Evolutionary conservation across 2,329 filamentous ascomycete genomes (phyloP).

Genomic region (Arthrobotrys entomopaga): DNA sequence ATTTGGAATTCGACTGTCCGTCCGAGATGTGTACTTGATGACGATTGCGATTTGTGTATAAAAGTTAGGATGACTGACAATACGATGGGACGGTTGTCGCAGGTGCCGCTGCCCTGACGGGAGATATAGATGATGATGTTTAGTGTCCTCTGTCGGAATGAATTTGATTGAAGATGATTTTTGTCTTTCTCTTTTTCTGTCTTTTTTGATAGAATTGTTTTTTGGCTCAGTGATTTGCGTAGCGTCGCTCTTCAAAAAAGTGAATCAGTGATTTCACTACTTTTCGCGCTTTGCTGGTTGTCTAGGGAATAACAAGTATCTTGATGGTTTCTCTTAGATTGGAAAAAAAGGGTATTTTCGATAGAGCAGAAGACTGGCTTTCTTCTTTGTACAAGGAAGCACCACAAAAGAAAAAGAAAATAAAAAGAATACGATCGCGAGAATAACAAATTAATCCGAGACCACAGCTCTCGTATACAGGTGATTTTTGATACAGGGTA

Average conservation of each 20-base stretch:
- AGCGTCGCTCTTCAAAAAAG: conserved; percentile 43
- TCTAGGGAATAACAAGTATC: conserved; percentile 55
- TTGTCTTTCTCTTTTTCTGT: conserved; percentile 26
- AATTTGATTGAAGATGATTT: background rate
- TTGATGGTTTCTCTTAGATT: conserved; percentile 55
- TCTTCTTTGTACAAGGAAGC: conserved; percentile 51
- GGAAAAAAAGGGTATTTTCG: conserved; percentile 54
- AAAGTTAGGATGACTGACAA: background rate
- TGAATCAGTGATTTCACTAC: conserved; percentile 55
- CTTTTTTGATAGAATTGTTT: conserved; percentile 1
- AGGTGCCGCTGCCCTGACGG: background rate
- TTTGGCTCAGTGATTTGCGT: conserved; percentile 17
- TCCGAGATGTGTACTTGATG: conserved; percentile 1
- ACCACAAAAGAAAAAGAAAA: background rate
- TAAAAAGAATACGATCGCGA: conserved; percentile 27
- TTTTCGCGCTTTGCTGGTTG: conserved; percentile 49
- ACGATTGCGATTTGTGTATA: conserved; percentile 7
- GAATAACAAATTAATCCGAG: conserved; percentile 40
- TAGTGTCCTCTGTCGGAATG: background rate
- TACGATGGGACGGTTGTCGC: background rate
- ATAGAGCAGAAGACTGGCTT: conserved; percentile 53
- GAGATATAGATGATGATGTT: background rate
- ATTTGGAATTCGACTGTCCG: conserved; percentile 4
- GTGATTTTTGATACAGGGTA: conserved; percentile 39
- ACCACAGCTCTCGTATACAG: conserved; percentile 48